A percentile compares a stretch with the other conserved stretches of the same genome.
These are phyloP conservation scores for Crithidia bombi DNA, from an alignment of 208 protist species.

Conservation along the genomic window DNA sequence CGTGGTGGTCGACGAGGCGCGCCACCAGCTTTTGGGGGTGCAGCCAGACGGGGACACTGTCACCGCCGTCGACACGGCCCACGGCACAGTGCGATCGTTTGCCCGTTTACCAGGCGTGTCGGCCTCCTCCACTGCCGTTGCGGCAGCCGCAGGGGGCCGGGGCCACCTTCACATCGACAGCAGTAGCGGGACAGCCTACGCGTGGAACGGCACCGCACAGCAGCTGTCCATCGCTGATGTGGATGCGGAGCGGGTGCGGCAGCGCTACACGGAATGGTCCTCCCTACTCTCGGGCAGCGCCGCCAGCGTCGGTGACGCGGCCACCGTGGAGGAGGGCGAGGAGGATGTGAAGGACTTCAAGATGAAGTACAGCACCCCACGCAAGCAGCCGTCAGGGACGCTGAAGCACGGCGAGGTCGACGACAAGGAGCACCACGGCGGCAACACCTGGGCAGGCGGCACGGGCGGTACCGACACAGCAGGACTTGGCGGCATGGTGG, in stretches of 20 bases:
- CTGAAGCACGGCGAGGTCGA: conserved; percentile 92
- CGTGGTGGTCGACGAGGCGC: conserved; percentile 39
- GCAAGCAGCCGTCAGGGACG: conserved; percentile 69
- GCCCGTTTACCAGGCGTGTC: conserved; percentile 2
- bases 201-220: conserved; percentile 34
- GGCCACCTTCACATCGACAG: conserved; percentile 12
- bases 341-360: conserved; percentile 40
- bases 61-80: conserved; percentile 25
- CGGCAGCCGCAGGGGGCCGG: neutral
- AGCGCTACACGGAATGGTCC: conserved; percentile 64
- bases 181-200: conserved; percentile 30
- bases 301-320: conserved; percentile 43
- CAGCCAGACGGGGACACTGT: conserved; percentile 17
- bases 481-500: conserved; percentile 83
- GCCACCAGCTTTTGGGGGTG: conserved; percentile 40
- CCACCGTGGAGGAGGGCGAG: conserved; percentile 28
- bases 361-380: conserved; percentile 79
- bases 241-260: conserved; percentile 57
- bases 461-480: conserved; percentile 89
- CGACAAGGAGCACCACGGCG: conserved; percentile 91
- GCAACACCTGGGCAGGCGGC: conserved; percentile 93
- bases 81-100: conserved; percentile 22
- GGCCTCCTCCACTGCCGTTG: neutral
- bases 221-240: conserved; percentile 57
- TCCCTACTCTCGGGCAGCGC: conserved; percentile 58